These are phyloP conservation scores for Globisporangium sylvaticum DNA, from an alignment of 352 stramenopile species.

Conservation along the genomic window DNA sequence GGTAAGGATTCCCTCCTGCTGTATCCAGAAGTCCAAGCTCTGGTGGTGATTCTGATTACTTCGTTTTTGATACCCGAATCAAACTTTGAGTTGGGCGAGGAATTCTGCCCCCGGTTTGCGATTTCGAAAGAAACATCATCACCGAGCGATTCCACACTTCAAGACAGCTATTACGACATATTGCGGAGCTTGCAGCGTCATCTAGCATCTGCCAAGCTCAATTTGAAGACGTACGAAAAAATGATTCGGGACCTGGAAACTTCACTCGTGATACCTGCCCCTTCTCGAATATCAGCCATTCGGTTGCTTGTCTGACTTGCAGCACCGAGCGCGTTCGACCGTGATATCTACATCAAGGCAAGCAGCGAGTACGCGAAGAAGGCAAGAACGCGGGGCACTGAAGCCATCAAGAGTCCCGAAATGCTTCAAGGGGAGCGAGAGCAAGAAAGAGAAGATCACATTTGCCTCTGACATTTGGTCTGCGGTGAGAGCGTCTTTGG, in stretches of 20 bases:
- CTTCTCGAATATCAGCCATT: conserved; percentile 25
- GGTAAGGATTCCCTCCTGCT: neutral
- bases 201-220: conserved; percentile 14
- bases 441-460: conserved; percentile 25
- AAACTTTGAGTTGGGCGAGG: conserved; percentile 32
- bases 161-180: conserved; percentile 21
- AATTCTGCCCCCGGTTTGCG: conserved; percentile 32
- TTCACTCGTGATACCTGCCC: conserved; percentile 21
- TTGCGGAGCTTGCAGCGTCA: conserved; percentile 46
- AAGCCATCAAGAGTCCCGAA: conserved; percentile 77
- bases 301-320: conserved; percentile 35
- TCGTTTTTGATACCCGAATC: conserved; percentile 32
- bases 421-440: conserved; percentile 51
- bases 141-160: neutral
- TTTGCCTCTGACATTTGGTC: conserved; percentile 56
- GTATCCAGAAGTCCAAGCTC: conserved; percentile 22
- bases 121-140: conserved; percentile 12
- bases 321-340: conserved; percentile 36
- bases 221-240: conserved; percentile 23
- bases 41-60: conserved; percentile 25
- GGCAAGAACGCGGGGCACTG: conserved; percentile 56
- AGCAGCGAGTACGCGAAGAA: neutral
- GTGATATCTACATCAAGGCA: conserved; percentile 26
- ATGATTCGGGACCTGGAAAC: conserved; percentile 32
- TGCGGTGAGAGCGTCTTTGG: conserved; percentile 44